Conservation (phyloP, 2,329 filamentous ascomycete species). For the Fusarium chuoi region DNA sequence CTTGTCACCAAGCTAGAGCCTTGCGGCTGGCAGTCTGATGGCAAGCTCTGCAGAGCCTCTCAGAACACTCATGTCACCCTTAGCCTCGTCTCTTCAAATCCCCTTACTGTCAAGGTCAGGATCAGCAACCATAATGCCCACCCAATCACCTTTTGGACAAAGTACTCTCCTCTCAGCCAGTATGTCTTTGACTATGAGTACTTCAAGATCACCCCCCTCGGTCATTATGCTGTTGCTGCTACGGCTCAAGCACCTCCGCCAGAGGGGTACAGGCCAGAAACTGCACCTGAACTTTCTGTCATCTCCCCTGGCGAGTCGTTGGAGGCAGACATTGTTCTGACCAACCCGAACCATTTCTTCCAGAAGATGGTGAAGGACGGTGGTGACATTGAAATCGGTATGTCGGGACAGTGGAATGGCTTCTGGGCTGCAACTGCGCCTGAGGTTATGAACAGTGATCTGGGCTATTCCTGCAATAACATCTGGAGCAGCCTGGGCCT, state of each 20-base stretch:
- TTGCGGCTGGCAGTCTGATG: not conserved
- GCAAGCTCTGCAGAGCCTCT: not conserved
- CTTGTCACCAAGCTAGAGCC: not conserved
- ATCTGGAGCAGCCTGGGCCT: not conserved
- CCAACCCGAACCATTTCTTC: not conserved
- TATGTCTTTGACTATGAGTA: not conserved
- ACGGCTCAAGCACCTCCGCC: not conserved
- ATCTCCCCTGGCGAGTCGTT: not conserved
- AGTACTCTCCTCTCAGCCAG: not conserved
- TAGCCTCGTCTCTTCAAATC: not conserved
- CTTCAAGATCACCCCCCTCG: not conserved
- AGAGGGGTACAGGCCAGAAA: not conserved
- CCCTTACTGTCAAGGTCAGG: not conserved
- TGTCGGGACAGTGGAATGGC: not conserved
- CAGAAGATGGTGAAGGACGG: not conserved
- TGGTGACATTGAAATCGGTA: not conserved
- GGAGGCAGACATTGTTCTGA: not conserved
- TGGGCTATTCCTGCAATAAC: not conserved
- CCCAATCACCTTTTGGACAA: not conserved
- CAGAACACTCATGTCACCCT: not conserved
- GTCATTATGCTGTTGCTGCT: not conserved
- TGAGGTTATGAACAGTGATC: not conserved
- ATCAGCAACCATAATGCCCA: not conserved
- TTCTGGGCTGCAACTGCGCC: not conserved
- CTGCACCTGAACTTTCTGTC: not conserved